phyloP scores from a whole-genome alignment of 2,329 filamentous ascomycete species.

The Fusarium temperatum region DNA sequence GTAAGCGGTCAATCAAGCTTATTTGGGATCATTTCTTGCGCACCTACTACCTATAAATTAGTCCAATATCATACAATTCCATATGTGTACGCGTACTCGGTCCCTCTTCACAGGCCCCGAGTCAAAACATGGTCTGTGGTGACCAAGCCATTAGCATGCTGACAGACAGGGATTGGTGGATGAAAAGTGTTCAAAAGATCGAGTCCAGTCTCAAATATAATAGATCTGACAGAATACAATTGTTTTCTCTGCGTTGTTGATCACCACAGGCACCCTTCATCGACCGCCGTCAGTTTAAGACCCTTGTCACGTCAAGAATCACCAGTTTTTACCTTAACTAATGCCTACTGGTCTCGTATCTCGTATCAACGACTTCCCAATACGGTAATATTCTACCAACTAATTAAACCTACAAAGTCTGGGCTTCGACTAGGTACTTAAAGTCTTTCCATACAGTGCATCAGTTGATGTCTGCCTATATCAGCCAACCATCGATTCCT shows the following conservation, averaged over 20 bases:
- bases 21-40: background rate
- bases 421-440: background rate
- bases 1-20: background rate
- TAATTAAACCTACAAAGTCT: background rate
- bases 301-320: background rate
- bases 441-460: background rate
- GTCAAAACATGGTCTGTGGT: background rate
- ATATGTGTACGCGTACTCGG: background rate
- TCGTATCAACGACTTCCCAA: constrained; percentile 16
- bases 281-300: constrained; percentile 5
- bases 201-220: background rate
- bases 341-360: constrained; percentile 27
- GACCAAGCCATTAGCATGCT: background rate
- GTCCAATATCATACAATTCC: background rate
- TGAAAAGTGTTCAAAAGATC: background rate
- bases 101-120: background rate
- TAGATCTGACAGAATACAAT: background rate
- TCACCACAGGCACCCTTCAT: background rate
- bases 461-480: constrained; percentile 8
- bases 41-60: background rate
- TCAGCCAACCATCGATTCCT: constrained; percentile 2
- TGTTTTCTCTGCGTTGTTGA: background rate
- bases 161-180: background rate
- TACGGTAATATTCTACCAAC: background rate
- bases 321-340: background rate